These are phyloP conservation scores for Phoma sp. DNA, from an alignment of 2,329 filamentous ascomycete species.

Conservation along the genomic window DNA sequence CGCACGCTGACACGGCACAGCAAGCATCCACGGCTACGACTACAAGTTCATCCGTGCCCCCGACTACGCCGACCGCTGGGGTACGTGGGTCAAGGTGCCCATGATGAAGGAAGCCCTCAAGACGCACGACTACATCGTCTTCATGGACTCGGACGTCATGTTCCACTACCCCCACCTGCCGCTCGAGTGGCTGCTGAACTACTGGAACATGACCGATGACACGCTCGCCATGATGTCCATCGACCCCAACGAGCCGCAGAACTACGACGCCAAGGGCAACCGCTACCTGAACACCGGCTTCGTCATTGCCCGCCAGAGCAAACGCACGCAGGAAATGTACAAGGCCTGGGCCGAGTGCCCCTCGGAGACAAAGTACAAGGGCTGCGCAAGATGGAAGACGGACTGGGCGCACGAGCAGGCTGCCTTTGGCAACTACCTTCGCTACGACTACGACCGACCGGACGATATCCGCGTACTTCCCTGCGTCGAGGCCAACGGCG, in stretches of 20 bases:
- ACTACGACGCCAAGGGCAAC: conserved; percentile 51
- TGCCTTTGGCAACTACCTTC: conserved; percentile 49
- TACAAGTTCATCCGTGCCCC: conserved; percentile 57
- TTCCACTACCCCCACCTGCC: conserved; percentile 56
- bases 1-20: conserved; percentile 34
- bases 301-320: conserved; percentile 51
- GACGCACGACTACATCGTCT: conserved; percentile 54
- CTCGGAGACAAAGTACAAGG: conserved; percentile 42
- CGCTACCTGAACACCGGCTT: conserved; percentile 55
- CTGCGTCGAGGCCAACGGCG: conserved; percentile 49
- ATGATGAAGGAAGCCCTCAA: conserved; percentile 53
- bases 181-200: conserved; percentile 59
- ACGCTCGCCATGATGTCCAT: conserved; percentile 56
- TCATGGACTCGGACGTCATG: conserved; percentile 59
- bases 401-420: conserved; percentile 49
- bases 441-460: conserved; percentile 48
- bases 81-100: conserved; percentile 59
- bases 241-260: conserved; percentile 52
- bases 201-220: conserved; percentile 56
- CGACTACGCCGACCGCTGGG: conserved; percentile 51
- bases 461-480: conserved; percentile 47
- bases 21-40: conserved; percentile 57
- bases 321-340: conserved; percentile 48
- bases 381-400: conserved; percentile 45
- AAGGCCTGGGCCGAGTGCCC: conserved; percentile 49